Evolutionary conservation across 2,329 filamentous ascomycete species (phyloP).

Genomic region (Aspergillus sp.): DNA sequence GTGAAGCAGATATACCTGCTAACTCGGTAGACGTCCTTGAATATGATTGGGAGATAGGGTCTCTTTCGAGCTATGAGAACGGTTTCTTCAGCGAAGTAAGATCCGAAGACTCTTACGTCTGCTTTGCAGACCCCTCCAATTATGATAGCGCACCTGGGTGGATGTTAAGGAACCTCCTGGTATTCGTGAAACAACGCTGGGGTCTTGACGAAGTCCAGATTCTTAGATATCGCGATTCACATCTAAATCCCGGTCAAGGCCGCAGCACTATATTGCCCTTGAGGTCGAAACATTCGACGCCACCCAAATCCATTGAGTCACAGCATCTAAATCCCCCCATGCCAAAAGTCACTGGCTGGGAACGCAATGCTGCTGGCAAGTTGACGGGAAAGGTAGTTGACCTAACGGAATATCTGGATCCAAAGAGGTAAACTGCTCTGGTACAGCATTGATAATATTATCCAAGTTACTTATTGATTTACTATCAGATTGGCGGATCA

Average conservation of each 20-base stretch:
- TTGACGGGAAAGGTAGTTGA: conserved; percentile 71
- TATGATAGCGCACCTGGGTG: conserved; percentile 83
- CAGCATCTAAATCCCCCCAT: conserved; percentile 37
- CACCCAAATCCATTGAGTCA: conserved; percentile 24
- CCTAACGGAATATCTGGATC: conserved; percentile 90
- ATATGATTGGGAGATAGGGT: conserved; percentile 70
- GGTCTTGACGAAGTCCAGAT: conserved; percentile 70
- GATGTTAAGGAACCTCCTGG: conserved; percentile 82
- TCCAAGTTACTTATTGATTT: conserved; percentile 1
- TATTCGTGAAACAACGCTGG: conserved; percentile 78
- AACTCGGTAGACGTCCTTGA: conserved; percentile 34
- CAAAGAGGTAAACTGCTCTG: conserved; percentile 46
- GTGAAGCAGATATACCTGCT: not conserved
- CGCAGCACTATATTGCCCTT: conserved; percentile 72
- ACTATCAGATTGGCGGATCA: conserved; percentile 66
- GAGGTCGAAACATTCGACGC: conserved; percentile 25
- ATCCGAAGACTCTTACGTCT: conserved; percentile 70
- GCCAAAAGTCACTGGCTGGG: conserved; percentile 94
- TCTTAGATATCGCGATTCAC: conserved; percentile 82
- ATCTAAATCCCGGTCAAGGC: conserved; percentile 67
- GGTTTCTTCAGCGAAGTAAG: conserved; percentile 75
- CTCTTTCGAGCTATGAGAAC: conserved; percentile 69
- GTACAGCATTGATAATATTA: not conserved
- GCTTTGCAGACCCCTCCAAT: conserved; percentile 88
- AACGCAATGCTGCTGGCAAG: conserved; percentile 72